Percentiles rank a stretch among this genome's conserved stretches.
phyloP scores from a whole-genome alignment of 2,329 filamentous ascomycete genomes.

The Exophiala alcalophila region DNA sequence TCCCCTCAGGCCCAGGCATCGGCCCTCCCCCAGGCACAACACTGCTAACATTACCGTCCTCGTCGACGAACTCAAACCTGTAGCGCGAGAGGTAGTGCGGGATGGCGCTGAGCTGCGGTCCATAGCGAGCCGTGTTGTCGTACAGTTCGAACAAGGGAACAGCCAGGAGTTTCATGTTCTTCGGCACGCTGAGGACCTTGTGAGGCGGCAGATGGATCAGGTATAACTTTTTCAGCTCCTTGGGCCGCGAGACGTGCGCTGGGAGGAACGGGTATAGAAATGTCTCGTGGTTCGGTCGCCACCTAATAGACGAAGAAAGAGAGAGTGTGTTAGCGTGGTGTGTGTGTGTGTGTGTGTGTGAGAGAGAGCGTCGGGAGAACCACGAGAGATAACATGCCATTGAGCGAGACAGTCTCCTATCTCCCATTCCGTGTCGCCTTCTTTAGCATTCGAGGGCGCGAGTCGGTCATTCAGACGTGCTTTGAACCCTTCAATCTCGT shows the following conservation, averaged over 20 bases:
- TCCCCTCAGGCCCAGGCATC: constrained; percentile 16
- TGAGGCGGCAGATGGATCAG: constrained; percentile 91
- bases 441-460: constrained; percentile 85
- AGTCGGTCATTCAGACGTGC: constrained; percentile 85
- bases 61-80: constrained; percentile 96
- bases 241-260: constrained; percentile 90
- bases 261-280: constrained; percentile 99
- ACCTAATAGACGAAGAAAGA: constrained; percentile 49
- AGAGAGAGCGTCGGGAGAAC: not conserved
- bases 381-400: constrained; percentile 55
- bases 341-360: not conserved
- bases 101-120: constrained; percentile 92
- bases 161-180: constrained; percentile 99
- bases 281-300: constrained; percentile 97
- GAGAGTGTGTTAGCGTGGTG: not conserved
- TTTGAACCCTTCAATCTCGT: constrained; percentile 95
- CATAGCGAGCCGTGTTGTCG: constrained; percentile 92
- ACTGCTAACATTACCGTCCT: constrained; percentile 82
- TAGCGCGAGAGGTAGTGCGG: constrained; percentile 92
- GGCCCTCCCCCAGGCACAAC: constrained; percentile 65
- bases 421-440: constrained; percentile 69
- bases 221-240: constrained; percentile 99
- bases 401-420: constrained; percentile 92
- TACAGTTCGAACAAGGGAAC: constrained; percentile 97
- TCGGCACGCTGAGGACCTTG: constrained; percentile 92